phyloP scores from a whole-genome alignment of 352 stramenopile species.

The Peronosclerospora sorghi region DNA sequence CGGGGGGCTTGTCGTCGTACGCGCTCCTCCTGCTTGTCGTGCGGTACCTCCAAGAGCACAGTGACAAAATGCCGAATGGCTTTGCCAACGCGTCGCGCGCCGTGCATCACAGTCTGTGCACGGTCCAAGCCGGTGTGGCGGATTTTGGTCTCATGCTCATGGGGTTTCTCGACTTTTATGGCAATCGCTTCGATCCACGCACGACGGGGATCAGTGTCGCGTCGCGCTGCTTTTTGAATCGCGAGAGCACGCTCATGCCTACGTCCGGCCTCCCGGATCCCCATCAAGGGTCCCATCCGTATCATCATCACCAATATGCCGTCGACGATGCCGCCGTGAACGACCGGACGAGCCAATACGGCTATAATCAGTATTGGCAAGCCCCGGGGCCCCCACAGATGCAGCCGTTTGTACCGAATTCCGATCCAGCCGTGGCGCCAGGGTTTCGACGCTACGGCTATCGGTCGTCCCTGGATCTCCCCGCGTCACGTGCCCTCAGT shows the following conservation, averaged over 20 bases:
- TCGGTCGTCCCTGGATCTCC: constrained; percentile 54
- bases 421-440: constrained; percentile 44
- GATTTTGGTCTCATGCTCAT: constrained; percentile 94
- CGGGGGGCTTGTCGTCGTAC: constrained; percentile 94
- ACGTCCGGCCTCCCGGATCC: constrained; percentile 13
- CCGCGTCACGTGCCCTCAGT: constrained; percentile 21
- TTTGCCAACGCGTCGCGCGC: constrained; percentile 51
- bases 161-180: constrained; percentile 96
- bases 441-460: constrained; percentile 57
- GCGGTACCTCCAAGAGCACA: constrained; percentile 86
- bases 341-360: constrained; percentile 36
- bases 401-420: constrained; percentile 35
- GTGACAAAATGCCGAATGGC: constrained; percentile 48
- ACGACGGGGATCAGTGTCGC: constrained; percentile 86
- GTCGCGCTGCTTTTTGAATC: constrained; percentile 70
- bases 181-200: constrained; percentile 88
- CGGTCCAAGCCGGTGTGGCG: constrained; percentile 43
- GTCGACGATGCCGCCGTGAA: constrained; percentile 38
- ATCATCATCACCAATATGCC: constrained; percentile 28
- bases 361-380: constrained; percentile 50
- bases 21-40: constrained; percentile 92
- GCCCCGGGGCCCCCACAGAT: constrained; percentile 27
- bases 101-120: constrained; percentile 44
- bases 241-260: constrained; percentile 41
- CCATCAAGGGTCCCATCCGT: constrained; percentile 35